A percentile compares a stretch with the other conserved stretches of the same genome.
phyloP scores from a whole-genome alignment of 2,329 filamentous ascomycete genomes.

The Lasiodiplodia hormozganensis region DNA sequence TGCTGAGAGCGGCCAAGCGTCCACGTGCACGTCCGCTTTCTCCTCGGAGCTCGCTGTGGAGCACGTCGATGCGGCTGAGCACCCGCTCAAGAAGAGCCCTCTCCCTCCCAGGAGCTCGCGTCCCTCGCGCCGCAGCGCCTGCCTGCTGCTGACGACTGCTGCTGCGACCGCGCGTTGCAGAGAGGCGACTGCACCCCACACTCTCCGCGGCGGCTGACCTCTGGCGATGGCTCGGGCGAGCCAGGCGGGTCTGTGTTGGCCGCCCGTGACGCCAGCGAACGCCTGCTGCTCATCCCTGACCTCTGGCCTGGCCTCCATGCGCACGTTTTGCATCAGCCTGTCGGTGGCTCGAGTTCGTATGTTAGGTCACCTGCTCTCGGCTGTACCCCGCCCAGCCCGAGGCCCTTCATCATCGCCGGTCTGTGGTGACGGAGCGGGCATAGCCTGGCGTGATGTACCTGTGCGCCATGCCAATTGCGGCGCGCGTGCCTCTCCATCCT shows the following conservation, averaged over 20 bases:
- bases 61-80: slow-evolving; percentile 15
- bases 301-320: slow-evolving; percentile 6
- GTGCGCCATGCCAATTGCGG: slow-evolving; percentile 17
- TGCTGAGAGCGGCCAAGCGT: slow-evolving; percentile 20
- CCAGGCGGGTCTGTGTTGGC: slow-evolving; percentile 22
- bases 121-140: not conserved
- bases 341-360: slow-evolving; percentile 25
- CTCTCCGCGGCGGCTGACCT: slow-evolving; percentile 18
- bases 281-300: slow-evolving; percentile 20
- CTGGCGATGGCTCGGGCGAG: slow-evolving; percentile 14
- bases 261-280: slow-evolving; percentile 26
- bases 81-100: not conserved
- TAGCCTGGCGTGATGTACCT: slow-evolving; percentile 26
- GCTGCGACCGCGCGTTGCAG: slow-evolving; percentile 7
- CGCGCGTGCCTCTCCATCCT: slow-evolving; percentile 10
- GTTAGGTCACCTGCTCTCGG: slow-evolving; percentile 27
- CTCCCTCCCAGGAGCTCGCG: not conserved
- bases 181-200: slow-evolving; percentile 8
- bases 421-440: slow-evolving; percentile 7
- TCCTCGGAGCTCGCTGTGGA: slow-evolving; percentile 25
- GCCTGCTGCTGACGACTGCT: not conserved
- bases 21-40: slow-evolving; percentile 17
- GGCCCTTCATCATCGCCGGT: slow-evolving; percentile 6
- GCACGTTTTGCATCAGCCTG: slow-evolving; percentile 29
- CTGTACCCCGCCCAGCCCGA: slow-evolving; percentile 22